A percentile compares a stretch with the other conserved stretches of the same genome.
These are phyloP conservation scores for Fagopyrum tataricum DNA, from an alignment of 148 eudicot genomes.

Conservation along the genomic window DNA sequence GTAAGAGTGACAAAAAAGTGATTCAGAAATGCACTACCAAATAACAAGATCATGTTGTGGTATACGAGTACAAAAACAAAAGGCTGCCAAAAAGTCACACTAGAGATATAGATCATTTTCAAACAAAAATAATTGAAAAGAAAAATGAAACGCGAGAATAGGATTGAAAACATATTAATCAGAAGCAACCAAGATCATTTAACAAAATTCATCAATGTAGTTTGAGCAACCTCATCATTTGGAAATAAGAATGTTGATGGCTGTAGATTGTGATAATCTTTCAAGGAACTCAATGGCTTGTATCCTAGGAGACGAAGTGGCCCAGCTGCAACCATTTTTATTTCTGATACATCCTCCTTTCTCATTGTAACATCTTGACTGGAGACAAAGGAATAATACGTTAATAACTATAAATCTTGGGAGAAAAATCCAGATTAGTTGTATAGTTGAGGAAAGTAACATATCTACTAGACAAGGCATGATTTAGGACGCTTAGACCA, in stretches of 20 bases:
- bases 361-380: conserved; percentile 66
- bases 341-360: conserved; percentile 71
- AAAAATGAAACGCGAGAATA: neutral
- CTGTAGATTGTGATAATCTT: conserved; percentile 89
- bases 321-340: conserved; percentile 63
- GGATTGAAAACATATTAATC: neutral
- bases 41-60: neutral
- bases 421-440: neutral
- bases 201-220: neutral
- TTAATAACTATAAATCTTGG: neutral
- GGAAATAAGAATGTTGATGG: conserved; percentile 93
- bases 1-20: neutral
- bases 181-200: neutral
- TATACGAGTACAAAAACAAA: neutral
- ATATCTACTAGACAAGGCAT: neutral
- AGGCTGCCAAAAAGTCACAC: neutral
- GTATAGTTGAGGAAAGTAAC: neutral
- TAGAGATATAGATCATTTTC: neutral
- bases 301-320: conserved; percentile 92
- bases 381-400: conserved; percentile 17
- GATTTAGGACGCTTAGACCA: neutral
- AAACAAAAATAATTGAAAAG: neutral
- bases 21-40: neutral
- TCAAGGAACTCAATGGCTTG: conserved; percentile 79
- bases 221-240: conserved; percentile 68